Base-by-base conservation (phyloP, 768 basidiomycete genomes). In the Gloeostereum incarnatum region DNA sequence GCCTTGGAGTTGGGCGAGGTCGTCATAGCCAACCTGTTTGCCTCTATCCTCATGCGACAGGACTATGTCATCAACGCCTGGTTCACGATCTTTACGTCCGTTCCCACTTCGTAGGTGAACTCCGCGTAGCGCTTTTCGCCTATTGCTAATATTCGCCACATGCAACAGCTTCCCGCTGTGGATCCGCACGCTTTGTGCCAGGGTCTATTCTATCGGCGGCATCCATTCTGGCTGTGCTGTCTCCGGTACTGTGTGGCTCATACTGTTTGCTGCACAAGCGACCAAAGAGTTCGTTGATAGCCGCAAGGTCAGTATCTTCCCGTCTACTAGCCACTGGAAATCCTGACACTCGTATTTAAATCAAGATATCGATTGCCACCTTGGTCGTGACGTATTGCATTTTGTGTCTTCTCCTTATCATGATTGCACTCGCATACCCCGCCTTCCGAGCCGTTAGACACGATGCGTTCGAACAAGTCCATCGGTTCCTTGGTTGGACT, bases 31-130 rank as follows among this genome's bases (percentile, higher is more conserved):
- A 77, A 77, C 42, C 51, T 70, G 10, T 69, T 69, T 40, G 57
- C 57, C 35, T 61, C 68, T 17, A 63, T 70, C n/a, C 32, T 42
- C 14, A 36, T 36, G 17, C 41, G 41, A 17, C 68, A 72, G 49
- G 69, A 77, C 50, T 72, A 77, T 43, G 71, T 78, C 22, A 65
- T 77, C 49, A 75, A 78, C 48, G 57, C 64, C 1, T 71, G 75
- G 48, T 78, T 74, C 59, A 65, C 62, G 31, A 55, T 71, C 9
- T 68, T 66, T 36, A 70, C 68, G 40, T 54, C 68, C 21, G 68
- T 69, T 20, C 73, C 74, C 6, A 38, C 56, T 27, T 68, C 65
- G 68, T 73, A 45, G 43, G 66, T 9, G 14, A n/a, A 21, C 14
- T 54, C 9, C 16, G 33, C 26, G 36, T 17, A 33, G n/a, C 25